Conservation (phyloP, 192 early-diverging fungal genomes). For the Coemansia umbellata region DNA sequence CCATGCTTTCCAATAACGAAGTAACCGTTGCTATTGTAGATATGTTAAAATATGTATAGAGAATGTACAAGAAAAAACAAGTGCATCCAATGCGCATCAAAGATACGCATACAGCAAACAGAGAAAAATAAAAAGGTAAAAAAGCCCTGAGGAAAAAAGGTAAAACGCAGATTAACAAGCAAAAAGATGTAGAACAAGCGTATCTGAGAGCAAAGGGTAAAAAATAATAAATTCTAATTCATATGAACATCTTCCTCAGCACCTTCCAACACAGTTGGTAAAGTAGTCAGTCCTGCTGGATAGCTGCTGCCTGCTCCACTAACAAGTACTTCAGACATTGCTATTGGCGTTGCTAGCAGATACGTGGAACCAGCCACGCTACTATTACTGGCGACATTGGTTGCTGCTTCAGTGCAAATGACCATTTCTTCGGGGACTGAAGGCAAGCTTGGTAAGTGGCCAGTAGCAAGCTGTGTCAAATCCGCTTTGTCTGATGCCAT, state of each 20-base stretch:
- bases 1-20: background rate
- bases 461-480: background rate
- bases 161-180: background rate
- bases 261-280: constrained; percentile 16
- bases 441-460: constrained; percentile 20
- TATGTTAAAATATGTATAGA: too few relatives aligned
- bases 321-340: background rate
- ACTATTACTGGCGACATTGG: background rate
- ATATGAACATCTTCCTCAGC: constrained; percentile 18
- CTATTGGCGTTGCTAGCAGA: background rate
- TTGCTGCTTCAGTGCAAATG: constrained; percentile 9
- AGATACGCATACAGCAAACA: background rate
- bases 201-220: too few relatives aligned
- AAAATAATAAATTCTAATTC: background rate
- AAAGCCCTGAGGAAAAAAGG: background rate
- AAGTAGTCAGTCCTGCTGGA: constrained; percentile 1
- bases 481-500: constrained; percentile 8
- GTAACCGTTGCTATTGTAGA: background rate
- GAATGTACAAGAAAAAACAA: background rate
- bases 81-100: background rate
- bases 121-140: background rate
- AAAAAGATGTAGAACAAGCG: too few relatives aligned
- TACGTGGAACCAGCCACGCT: constrained; percentile 11
- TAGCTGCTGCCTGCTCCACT: background rate
- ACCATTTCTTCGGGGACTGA: constrained; percentile 32